phyloP scores from a whole-genome alignment of 805 yeast species.

The Candida silvicultrix region DNA sequence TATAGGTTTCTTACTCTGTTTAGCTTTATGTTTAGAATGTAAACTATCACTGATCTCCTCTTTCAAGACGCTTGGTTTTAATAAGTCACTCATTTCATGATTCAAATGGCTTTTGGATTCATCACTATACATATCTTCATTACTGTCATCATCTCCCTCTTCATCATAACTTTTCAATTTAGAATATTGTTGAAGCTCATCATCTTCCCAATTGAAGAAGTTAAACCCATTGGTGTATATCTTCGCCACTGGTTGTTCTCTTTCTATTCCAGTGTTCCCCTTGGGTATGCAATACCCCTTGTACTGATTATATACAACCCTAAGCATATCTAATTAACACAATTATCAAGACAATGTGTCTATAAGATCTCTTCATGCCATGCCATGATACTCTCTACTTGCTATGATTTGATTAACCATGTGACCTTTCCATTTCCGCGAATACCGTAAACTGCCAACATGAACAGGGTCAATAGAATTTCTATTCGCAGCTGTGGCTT shows the following conservation, averaged over 20 bases:
- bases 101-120: constrained; percentile 10
- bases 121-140: constrained; percentile 6
- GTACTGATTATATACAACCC: constrained; percentile 13
- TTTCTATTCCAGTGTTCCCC: not conserved
- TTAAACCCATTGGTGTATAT: constrained; percentile 35
- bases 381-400: too few relatives aligned
- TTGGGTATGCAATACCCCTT: constrained; percentile 19
- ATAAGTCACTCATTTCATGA: constrained; percentile 1
- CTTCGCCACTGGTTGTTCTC: not conserved
- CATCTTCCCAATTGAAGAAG: constrained; percentile 29
- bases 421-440: too few relatives aligned
- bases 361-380: too few relatives aligned
- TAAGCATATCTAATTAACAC: constrained; percentile 5
- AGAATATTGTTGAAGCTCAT: constrained; percentile 1
- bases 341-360: too few relatives aligned
- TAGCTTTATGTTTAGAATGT: not conserved
- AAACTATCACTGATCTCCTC: not conserved
- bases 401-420: too few relatives aligned
- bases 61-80: not conserved
- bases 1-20: not conserved
- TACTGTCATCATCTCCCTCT: constrained; percentile 12
- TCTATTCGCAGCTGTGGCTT: not conserved
- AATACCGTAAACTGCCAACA: too few relatives aligned
- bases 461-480: too few relatives aligned
- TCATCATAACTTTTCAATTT: not conserved